phyloP scores from a whole-genome alignment of 352 stramenopile species.

The Phytophthora pseudosyringae region DNA sequence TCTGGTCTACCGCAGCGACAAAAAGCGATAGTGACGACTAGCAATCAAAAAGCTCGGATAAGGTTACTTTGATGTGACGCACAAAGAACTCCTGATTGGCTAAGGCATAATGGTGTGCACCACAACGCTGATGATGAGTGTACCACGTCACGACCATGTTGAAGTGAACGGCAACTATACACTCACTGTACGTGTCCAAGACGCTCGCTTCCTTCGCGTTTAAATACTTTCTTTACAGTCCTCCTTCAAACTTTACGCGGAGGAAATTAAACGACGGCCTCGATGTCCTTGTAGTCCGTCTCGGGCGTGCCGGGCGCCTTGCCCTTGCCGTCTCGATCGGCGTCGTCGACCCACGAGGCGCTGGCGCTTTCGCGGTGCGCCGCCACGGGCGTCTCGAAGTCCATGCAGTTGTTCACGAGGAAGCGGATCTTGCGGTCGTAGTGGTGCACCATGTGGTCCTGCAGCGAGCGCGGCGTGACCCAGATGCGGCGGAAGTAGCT shows the following conservation, averaged over 20 bases:
- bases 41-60: neutral
- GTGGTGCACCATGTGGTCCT: constrained; percentile 86
- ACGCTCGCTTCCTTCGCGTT: constrained; percentile 12
- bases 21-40: too few species aligned
- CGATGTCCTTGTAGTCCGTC: constrained; percentile 44
- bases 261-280: constrained; percentile 39
- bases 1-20: too few species aligned
- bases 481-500: constrained; percentile 77
- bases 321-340: constrained; percentile 8
- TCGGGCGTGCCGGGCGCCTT: constrained; percentile 27
- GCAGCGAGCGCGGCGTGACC: constrained; percentile 60
- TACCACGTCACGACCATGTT: neutral
- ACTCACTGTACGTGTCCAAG: too few species aligned
- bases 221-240: constrained; percentile 36
- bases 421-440: constrained; percentile 78
- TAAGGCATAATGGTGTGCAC: neutral
- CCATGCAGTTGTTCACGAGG: constrained; percentile 63
- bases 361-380: constrained; percentile 30
- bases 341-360: constrained; percentile 40
- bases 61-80: neutral
- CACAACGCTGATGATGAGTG: neutral
- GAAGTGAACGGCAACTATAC: neutral
- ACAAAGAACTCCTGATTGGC: neutral
- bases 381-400: constrained; percentile 45
- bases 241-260: neutral